These are phyloP conservation scores for Russula lepida DNA, from an alignment of 768 basidiomycete species.

Conservation along the genomic window DNA sequence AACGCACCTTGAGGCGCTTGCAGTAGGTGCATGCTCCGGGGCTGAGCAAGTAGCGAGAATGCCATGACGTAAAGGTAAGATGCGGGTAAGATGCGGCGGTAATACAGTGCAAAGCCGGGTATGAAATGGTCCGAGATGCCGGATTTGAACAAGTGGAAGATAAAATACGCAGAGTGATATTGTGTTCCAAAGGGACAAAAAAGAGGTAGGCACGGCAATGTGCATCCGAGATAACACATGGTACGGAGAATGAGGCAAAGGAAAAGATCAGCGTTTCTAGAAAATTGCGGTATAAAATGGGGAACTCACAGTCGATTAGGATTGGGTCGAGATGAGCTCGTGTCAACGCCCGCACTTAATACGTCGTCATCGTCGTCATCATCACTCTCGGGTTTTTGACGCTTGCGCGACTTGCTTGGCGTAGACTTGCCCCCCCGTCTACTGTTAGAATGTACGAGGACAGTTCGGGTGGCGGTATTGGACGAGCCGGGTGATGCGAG, in stretches of 20 bases:
- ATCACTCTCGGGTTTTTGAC: conserved; percentile 6
- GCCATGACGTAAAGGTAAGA: neutral
- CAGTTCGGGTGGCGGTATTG: neutral
- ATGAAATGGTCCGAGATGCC: conserved; percentile 1
- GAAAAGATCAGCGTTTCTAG: neutral
- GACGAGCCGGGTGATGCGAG: conserved; percentile 3
- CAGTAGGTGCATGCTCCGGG: conserved; percentile 80
- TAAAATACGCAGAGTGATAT: neutral
- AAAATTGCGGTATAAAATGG: neutral
- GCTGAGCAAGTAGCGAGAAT: conserved; percentile 30
- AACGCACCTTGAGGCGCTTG: conserved; percentile 76
- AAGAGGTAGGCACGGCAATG: neutral
- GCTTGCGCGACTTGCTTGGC: neutral
- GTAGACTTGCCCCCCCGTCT: neutral
- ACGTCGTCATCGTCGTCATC: conserved; percentile 6
- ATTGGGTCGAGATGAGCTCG: neutral
- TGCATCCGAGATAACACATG: neutral
- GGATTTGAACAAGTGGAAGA: neutral
- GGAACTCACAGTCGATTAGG: conserved; percentile 15
- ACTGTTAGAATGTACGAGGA: neutral
- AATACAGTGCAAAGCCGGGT: conserved; percentile 6
- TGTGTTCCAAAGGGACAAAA: neutral
- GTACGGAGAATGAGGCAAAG: neutral
- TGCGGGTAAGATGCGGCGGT: neutral
- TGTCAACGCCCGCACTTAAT: neutral